Base-by-base conservation (phyloP, 441 rosid genomes). In the Adansonia gregorii region DNA sequence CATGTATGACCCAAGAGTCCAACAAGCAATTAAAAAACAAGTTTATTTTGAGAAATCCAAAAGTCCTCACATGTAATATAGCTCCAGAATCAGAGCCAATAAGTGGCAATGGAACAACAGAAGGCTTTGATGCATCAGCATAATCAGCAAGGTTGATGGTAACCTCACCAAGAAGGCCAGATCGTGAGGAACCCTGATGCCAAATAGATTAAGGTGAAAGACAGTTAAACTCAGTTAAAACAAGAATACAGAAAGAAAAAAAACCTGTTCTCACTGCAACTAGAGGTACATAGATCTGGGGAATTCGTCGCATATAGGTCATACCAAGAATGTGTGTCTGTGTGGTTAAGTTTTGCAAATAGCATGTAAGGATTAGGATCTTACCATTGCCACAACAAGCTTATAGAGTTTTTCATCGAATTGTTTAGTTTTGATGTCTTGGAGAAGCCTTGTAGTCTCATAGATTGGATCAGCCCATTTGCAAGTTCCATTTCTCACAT, bases 391-490 rank as follows among this genome's bases (percentile, higher is more conserved):
- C 19, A 93, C 87, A 80, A 93, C 89, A 84, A 94, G 79, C 86
- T 92, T 97, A 81, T 92, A 97, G 12, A 89, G 88, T 86, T 97
- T 97, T 79, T 92, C 94, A 78, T 97, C 98, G 20, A 82, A 97
- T 69, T 87, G 93, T 82, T 89, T 97, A 75, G 93, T 94, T 86
- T 86, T 90, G 67, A 85, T 81, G 80, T 97, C 98, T 83, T 90
- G 98, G 74, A 97, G 97, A 82, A 97, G 97, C 83, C 98, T 88
- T 11, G 99, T 94, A 58, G 97, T 91, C 85, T 97, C 99, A 72
- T 97, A 97, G 83, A 97, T 93, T 5, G 99, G 98, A 92, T 97
- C 99, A 19, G 84, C 97, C 99, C 99, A 97, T 82, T 97, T 97
- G 89, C 99, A 97, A 59, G 93, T 88, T 82, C 98, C 97, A 73